Percentiles rank a stretch among this genome's conserved stretches.
Conservation (phyloP, 2,329 filamentous ascomycete genomes). For the Exophiala phaeomuriformis region DNA sequence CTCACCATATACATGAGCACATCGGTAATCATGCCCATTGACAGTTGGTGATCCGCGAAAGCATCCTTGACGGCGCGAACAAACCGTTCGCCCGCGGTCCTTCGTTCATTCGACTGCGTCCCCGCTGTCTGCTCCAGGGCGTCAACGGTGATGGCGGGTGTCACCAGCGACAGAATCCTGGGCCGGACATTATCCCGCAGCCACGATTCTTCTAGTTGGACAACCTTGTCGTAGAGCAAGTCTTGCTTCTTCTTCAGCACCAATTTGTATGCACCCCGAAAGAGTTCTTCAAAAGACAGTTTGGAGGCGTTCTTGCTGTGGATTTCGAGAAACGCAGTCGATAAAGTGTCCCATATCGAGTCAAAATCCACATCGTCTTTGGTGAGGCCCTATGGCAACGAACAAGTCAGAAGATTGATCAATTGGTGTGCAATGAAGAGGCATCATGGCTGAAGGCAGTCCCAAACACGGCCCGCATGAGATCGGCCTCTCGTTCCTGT, state of each 20-base stretch:
- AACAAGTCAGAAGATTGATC: neutral
- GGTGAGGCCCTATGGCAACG: constrained; percentile 44
- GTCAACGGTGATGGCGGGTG: constrained; percentile 58
- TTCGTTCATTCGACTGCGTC: constrained; percentile 68
- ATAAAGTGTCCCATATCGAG: constrained; percentile 70
- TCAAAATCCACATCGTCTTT: constrained; percentile 71
- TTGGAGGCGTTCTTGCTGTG: constrained; percentile 84
- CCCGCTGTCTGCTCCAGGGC: constrained; percentile 34
- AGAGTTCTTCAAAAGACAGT: constrained; percentile 91
- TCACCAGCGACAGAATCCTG: constrained; percentile 63
- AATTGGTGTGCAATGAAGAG: neutral
- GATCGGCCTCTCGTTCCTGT: neutral
- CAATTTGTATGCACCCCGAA: constrained; percentile 88
- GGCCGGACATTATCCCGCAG: constrained; percentile 66
- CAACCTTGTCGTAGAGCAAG: constrained; percentile 71
- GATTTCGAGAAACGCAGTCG: constrained; percentile 73
- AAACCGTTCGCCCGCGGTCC: constrained; percentile 75
- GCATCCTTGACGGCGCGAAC: constrained; percentile 65
- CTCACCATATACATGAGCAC: constrained; percentile 88
- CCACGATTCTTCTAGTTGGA: constrained; percentile 74
- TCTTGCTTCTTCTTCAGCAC: constrained; percentile 82
- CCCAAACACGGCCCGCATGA: neutral
- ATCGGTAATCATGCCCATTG: constrained; percentile 91
- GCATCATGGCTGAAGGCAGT: neutral
- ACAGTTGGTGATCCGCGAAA: constrained; percentile 84